Evolutionary conservation across 129 eudicot genomes (phyloP), one percentile per base, ranked within the genome.

Genomic region (Ambrosia trifida): DNA sequence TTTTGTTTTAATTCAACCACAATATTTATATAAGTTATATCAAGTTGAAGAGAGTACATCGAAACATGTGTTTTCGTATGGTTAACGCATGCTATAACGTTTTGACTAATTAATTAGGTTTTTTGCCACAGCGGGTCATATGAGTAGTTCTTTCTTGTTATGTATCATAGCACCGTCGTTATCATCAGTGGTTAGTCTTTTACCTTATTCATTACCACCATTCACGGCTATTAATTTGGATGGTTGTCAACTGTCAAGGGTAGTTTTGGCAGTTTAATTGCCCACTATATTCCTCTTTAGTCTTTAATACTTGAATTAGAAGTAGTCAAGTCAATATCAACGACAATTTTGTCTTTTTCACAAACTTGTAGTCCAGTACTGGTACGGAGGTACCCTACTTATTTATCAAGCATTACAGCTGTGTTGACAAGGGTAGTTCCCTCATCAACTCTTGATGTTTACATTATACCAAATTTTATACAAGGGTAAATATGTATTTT

Each of bases 361-460:
- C 38, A 52, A 36, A 18, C 35, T 36, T 32, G 19, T 53, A 16
- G 36, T 2, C 49, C 19, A 31, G 52, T 58, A 58, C 43, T 52
- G 3, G 36, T 76, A 31, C 32, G 66, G 20, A 38, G 10, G 47
- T 76, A 35, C 63, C 66, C 68, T 24, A 44, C 43, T 14, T 14
- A 53, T 11, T 17, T 16, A 40, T 14, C 32, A 38, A 52, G 11
- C 17, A 47, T 61, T 18, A 30, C 19, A 59, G 20, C 43, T 59
- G 43, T 47, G 58, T 30, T 56, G 44, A 20, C 67, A 41, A 75
- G 79, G 73, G 73, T 44, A 66, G 28, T 72, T 65, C 13, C 7
- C 28, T 40, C 63, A 73, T 64, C 28, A 53, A 38, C 28, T 41
- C 41, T 10, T 64, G 9, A 57, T 9, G 41, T n/a, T 13, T n/a